Base-by-base conservation (phyloP, 305 asterid species). In the Caryopteris hybrid region DNA sequence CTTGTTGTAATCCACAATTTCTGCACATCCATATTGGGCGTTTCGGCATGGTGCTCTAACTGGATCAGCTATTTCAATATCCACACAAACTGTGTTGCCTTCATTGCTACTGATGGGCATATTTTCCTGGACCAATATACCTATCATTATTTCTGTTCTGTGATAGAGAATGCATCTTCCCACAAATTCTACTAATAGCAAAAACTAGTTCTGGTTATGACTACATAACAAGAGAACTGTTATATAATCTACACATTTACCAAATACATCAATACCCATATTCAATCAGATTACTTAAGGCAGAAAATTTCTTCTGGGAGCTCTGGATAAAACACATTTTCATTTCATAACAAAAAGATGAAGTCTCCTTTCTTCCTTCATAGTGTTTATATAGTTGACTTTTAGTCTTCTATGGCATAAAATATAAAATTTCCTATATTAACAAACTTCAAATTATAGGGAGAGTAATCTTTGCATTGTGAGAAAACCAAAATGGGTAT, bases 41-140 rank as follows among this genome's bases (percentile, higher is more conserved):
- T 93, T 85, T 74, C 87, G 74, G 74, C 97, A 93, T 12, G 96
- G 86, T 61, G 85, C 85, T 78, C 78, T 66, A 34, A 81, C 84
- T 45, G 90, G 86, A 64, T 83, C 89, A 0, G 85, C 25, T 34
- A 78, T 76, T 75, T 80, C 86, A 39, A 81, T 85, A 59, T 86
- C 95, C 66, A 81, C 88, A 25, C 84, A 80, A 33, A 82, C 78
- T 6, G 81, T 67, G 43, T 73, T 76, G 73, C 80, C 82, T 60
- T 84, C 88, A 25, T 78, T 70, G 51, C 81, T 74, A 67, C 75
- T 61, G 8, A 82, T 62, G 61, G 75, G 77, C 66, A 69, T 74
- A 72, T 83, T 79, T 57, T 83, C 96, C 97, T 90, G 80, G 54
- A 64, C 46, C 65, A 75, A 71, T 20, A 47, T 41, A 63, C 39